A percentile compares a stretch with the other conserved stretches of the same genome.
These are phyloP conservation scores for Leccinum angustisporum DNA, from an alignment of 1,284 basidiomycete species.

Conservation along the genomic window DNA sequence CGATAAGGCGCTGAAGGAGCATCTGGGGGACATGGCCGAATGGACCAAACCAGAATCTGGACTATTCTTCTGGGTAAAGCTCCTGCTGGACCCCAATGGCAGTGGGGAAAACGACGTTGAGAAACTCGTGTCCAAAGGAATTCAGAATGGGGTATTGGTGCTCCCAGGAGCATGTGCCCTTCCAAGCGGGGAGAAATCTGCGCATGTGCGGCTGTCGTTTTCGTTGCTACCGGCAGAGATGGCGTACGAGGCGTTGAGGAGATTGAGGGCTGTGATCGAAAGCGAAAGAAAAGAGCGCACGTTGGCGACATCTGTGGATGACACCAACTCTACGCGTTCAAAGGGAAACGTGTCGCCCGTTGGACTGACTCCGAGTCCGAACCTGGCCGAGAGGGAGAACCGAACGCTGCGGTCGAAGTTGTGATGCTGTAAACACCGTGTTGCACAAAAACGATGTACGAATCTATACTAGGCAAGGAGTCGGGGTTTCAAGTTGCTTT, in stretches of 20 bases:
- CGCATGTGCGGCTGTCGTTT: constrained; percentile 76
- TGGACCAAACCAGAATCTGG: constrained; percentile 85
- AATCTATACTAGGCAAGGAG: no score
- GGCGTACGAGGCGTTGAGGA: constrained; percentile 68
- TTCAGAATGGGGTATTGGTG: constrained; percentile 79
- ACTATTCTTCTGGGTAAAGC: constrained; percentile 80
- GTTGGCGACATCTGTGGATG: not conserved
- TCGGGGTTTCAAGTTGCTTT: no score
- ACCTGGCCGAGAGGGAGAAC: not conserved
- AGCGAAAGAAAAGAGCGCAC: constrained; percentile 35
- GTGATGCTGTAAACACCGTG: not conserved
- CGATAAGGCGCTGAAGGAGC: constrained; percentile 66
- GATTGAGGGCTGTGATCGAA: constrained; percentile 61
- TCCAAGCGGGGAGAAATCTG: constrained; percentile 61
- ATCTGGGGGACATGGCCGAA: constrained; percentile 73
- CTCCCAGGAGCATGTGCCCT: constrained; percentile 80
- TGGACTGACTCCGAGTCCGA: no score
- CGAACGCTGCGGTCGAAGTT: not conserved
- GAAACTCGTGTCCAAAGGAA: constrained; percentile 69
- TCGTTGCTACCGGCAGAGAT: constrained; percentile 63
- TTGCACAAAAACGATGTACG: not conserved
- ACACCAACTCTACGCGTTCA: not conserved
- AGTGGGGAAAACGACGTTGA: constrained; percentile 63
- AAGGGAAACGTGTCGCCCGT: not conserved
- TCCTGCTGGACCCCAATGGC: constrained; percentile 42